phyloP scores from a whole-genome alignment of 345 rosid species.

The Cochlearia excelsa region DNA sequence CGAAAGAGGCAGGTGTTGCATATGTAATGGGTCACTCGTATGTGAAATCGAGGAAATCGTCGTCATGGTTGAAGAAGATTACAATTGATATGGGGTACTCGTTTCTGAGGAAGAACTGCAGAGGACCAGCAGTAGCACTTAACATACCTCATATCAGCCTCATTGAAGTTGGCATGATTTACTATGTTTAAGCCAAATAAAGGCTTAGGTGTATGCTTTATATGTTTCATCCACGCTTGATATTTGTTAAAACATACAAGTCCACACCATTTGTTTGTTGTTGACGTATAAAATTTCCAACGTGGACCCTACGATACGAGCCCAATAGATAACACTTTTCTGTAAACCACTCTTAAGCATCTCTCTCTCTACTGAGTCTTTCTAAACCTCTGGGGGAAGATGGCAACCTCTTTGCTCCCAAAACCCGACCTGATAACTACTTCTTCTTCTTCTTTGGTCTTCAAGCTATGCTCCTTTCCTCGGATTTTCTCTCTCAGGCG shows the following conservation, averaged over 20 bases:
- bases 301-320: conserved; percentile 66
- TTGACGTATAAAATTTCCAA: conserved; percentile 43
- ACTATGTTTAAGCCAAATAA: conserved; percentile 51
- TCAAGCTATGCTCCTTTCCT: conserved; percentile 36
- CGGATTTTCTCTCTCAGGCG: conserved; percentile 36
- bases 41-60: conserved; percentile 72
- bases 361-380: conserved; percentile 18
- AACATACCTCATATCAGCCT: conserved; percentile 92
- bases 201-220: background rate
- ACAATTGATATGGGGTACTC: conserved; percentile 79
- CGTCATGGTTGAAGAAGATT: conserved; percentile 65
- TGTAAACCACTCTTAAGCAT: conserved; percentile 15
- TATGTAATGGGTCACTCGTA: conserved; percentile 89
- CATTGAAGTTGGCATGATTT: conserved; percentile 93
- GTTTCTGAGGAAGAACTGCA: conserved; percentile 89
- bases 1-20: conserved; percentile 86
- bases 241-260: no score
- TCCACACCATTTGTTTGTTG: no score
- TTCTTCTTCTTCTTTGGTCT: conserved; percentile 35
- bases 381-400: conserved; percentile 33
- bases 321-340: conserved; percentile 55
- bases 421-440: conserved; percentile 28
- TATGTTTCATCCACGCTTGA: no score
- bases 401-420: conserved; percentile 47
- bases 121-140: conserved; percentile 88